Conservation (phyloP, 306 rosid species). For the Vigna angularis region DNA sequence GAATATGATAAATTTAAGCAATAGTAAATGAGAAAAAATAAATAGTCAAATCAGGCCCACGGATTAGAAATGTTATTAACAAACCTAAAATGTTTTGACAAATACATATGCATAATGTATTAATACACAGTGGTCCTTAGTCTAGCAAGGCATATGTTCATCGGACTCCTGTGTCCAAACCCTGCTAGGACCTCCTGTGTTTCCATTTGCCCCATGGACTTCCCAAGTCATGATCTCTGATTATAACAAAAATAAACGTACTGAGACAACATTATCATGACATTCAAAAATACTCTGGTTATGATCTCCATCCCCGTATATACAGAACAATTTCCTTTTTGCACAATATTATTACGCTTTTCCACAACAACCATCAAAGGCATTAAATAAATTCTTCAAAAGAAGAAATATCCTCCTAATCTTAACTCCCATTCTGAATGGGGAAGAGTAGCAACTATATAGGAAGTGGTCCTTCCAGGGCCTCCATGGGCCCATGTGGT, state of each 20-base stretch:
- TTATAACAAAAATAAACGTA: too few relatives aligned
- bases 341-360: not conserved
- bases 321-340: constrained; percentile 2
- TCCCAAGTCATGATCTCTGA: not conserved
- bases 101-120: constrained; percentile 11
- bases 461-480: too few relatives aligned
- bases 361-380: constrained; percentile 4
- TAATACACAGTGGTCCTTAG: not conserved
- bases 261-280: not conserved
- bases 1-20: constrained; percentile 41
- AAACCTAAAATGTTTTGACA: constrained; percentile 23
- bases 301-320: not conserved
- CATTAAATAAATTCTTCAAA: constrained; percentile 11
- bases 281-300: not conserved
- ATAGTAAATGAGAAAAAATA: constrained; percentile 4
- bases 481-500: too few relatives aligned
- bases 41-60: constrained; percentile 18
- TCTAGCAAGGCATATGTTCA: not conserved
- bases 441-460: not conserved
- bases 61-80: not conserved
- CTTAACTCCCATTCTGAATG: not conserved
- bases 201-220: too few relatives aligned
- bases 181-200: not conserved
- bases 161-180: not conserved
- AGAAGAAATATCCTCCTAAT: constrained; percentile 12